Percentiles rank a stretch among this genome's conserved stretches.
These are phyloP conservation scores for Mariannaea sp. DNA, from an alignment of 2,329 filamentous ascomycete species.

Conservation along the genomic window DNA sequence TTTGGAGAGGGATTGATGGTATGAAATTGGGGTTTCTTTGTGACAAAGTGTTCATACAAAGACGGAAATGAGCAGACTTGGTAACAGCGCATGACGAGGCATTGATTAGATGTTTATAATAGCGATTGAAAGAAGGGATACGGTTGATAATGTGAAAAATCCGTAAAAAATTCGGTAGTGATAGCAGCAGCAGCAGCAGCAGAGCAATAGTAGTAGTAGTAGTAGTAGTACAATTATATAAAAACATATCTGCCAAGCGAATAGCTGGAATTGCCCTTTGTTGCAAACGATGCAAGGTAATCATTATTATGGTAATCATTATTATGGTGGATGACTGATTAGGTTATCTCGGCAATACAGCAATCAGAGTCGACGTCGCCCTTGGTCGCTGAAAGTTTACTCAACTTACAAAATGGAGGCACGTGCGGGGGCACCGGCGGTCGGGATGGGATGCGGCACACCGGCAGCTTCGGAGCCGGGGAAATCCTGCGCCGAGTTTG, in stretches of 20 bases:
- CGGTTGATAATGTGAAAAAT: slow-evolving; percentile 19
- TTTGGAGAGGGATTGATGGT: slow-evolving; percentile 27
- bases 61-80: slow-evolving; percentile 19
- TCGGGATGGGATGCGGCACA: slow-evolving; percentile 20
- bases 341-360: not conserved
- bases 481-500: slow-evolving; percentile 41
- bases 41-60: slow-evolving; percentile 27
- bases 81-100: slow-evolving; percentile 22
- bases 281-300: too few species aligned
- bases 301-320: too few species aligned
- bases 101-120: slow-evolving; percentile 33
- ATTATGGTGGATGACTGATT: too few species aligned
- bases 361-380: not conserved
- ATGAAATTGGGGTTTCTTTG: slow-evolving; percentile 17
- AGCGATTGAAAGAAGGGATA: slow-evolving; percentile 28
- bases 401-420: slow-evolving; percentile 5
- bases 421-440: slow-evolving; percentile 17
- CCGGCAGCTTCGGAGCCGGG: slow-evolving; percentile 39
- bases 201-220: not conserved
- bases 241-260: too few species aligned
- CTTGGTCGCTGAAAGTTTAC: not conserved
- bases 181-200: not conserved
- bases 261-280: too few species aligned
- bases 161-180: slow-evolving; percentile 8
- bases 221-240: too few species aligned